Evolutionary conservation across 192 early-diverging fungal species (phyloP).

Genomic region (Powellomyces hirtus): DNA sequence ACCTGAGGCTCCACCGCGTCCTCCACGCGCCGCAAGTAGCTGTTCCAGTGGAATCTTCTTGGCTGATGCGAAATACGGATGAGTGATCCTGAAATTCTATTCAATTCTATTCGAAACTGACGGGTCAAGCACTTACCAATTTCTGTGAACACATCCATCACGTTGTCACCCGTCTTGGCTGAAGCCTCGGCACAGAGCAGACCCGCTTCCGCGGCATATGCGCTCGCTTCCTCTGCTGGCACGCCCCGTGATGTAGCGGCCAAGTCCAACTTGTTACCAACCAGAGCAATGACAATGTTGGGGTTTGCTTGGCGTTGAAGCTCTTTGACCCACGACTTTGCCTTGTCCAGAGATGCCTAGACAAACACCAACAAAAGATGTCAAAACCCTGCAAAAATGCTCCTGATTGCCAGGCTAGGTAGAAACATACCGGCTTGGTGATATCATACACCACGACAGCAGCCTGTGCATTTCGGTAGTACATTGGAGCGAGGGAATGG

Average conservation of each 20-base stretch:
- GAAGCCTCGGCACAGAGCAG: constrained; percentile 88
- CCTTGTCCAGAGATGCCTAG: constrained; percentile 81
- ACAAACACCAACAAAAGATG: not conserved
- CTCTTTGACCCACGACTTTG: constrained; percentile 94
- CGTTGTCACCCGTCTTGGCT: constrained; percentile 80
- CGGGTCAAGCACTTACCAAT: constrained; percentile 63
- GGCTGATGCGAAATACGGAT: constrained; percentile 26
- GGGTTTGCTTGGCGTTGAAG: constrained; percentile 94
- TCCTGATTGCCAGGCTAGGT: not conserved
- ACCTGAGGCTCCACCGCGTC: constrained; percentile 26
- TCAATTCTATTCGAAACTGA: too few species aligned
- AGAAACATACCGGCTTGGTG: constrained; percentile 60
- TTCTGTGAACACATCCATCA: constrained; percentile 88
- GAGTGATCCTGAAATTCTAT: too few species aligned
- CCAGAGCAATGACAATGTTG: constrained; percentile 93
- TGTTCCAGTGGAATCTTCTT: constrained; percentile 60
- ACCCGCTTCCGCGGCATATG: constrained; percentile 75
- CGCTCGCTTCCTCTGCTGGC: constrained; percentile 66
- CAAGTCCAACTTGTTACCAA: constrained; percentile 96
- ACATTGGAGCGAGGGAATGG: constrained; percentile 92
- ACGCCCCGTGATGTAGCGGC: constrained; percentile 63
- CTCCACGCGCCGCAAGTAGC: constrained; percentile 36
- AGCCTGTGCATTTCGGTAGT: constrained; percentile 97
- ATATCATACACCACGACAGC: constrained; percentile 97
- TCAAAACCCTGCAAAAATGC: not conserved